Base-by-base conservation (phyloP, 495 filamentous ascomycete species). In the Hapsidospora chrysogenum region DNA sequence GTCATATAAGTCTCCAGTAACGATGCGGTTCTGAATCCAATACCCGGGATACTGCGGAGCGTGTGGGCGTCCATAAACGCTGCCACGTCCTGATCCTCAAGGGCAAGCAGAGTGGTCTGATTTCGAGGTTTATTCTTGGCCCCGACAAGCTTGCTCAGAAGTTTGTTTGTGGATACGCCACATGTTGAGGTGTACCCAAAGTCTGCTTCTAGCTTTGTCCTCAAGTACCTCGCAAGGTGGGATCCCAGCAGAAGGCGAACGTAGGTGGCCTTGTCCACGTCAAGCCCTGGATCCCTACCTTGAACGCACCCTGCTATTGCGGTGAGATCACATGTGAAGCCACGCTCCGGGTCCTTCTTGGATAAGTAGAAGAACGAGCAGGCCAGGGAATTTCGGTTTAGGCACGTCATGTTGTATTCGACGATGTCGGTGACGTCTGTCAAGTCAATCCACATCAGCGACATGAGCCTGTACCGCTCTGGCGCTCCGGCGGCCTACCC, bases 151-250 rank as follows among this genome's bases (percentile, higher is more conserved):
- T 96, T 96, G 20, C 80, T 73, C 18, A 87, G 63, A 2, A 85
- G 47, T 51, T 94, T 94, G 31, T 74, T 83, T 3, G 82, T 92
- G 2, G 84, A 75, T 2, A 93, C 74, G 8, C 87, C 87, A n/a
- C 80, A 84, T 1, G 85, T 81, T 25, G 75, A 74, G 4, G 84
- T 89, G 53, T 85, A 92, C 3, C 83, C 83, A 43, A 75, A 77
- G n/a, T 80, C 61, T 29, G 76, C 58, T 35, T 89, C 80, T 6
- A 96, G 63, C 40, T 66, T 66, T 19, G 64, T 50, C 16, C 86
- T 72, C 14, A 96, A 54, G 51, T 84, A 66, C 7, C 59, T 53
- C 2, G 81, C 79, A 23, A 96, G 57, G 52, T 94, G 82, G 11
- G 80, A 80, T 1, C 68, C 80, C 15, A 86, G 49, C 9, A 75